phyloP scores from a whole-genome alignment of 768 basidiomycete species.

The Amanita rubescens region DNA sequence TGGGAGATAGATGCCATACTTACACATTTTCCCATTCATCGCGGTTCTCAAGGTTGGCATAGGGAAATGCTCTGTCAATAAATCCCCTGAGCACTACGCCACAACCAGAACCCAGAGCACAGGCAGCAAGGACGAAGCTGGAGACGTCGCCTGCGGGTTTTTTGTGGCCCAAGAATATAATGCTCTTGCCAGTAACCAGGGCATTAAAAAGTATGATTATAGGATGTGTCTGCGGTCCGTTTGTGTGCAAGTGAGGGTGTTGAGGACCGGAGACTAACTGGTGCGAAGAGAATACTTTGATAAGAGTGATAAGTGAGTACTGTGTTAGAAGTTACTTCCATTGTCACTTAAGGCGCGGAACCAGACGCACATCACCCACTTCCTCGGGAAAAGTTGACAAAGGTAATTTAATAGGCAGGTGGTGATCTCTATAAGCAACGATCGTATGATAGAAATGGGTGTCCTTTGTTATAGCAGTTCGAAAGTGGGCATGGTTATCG shows the following conservation, averaged over 20 bases:
- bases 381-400: slow-evolving; percentile 87
- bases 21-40: slow-evolving; percentile 90
- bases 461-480: slow-evolving; percentile 61
- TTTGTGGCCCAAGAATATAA: slow-evolving; percentile 89
- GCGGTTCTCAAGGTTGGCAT: slow-evolving; percentile 81
- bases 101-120: slow-evolving; percentile 87
- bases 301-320: slow-evolving; percentile 90
- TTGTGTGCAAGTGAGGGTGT: slow-evolving; percentile 92
- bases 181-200: slow-evolving; percentile 89
- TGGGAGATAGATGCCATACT: slow-evolving; percentile 18
- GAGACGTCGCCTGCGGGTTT: slow-evolving; percentile 88
- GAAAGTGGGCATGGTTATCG: slow-evolving; percentile 32
- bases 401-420: slow-evolving; percentile 87
- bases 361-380: slow-evolving; percentile 79
- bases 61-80: slow-evolving; percentile 89
- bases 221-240: slow-evolving; percentile 84
- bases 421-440: slow-evolving; percentile 77
- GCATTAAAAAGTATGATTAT: slow-evolving; percentile 96
- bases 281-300: slow-evolving; percentile 69
- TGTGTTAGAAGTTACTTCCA: slow-evolving; percentile 22
- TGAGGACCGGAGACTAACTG: slow-evolving; percentile 58
- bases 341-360: slow-evolving; percentile 1
- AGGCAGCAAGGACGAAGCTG: slow-evolving; percentile 87
- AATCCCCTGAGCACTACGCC: slow-evolving; percentile 80
- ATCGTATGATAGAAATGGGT: slow-evolving; percentile 91